phyloP scores from a whole-genome alignment of 2,329 filamentous ascomycete species.

The Coniosporium tulheliwenetii region DNA sequence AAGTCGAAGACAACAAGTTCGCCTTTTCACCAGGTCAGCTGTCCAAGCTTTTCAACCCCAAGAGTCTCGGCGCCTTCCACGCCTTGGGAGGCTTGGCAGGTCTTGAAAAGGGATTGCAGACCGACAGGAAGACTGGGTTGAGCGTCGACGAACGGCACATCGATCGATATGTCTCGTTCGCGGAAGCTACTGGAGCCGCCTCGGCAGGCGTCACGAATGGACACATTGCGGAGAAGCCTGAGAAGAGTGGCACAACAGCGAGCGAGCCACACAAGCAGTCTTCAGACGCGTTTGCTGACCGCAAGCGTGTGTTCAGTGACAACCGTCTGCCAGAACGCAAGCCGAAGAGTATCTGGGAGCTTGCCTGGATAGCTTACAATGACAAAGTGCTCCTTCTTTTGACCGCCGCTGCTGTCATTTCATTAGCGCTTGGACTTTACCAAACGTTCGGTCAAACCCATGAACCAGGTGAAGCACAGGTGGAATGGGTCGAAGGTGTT shows the following conservation, averaged over 20 bases:
- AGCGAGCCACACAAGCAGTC: constrained; percentile 3
- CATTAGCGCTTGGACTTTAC: constrained; percentile 59
- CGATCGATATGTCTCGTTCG: constrained; percentile 51
- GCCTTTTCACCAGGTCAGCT: constrained; percentile 72
- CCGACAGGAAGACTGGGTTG: constrained; percentile 48
- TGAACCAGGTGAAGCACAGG: constrained; percentile 35
- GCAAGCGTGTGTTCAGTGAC: constrained; percentile 53
- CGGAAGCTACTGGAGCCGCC: constrained; percentile 34
- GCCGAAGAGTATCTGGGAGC: constrained; percentile 50
- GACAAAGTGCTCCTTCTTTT: constrained; percentile 65
- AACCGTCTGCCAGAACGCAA: constrained; percentile 57
- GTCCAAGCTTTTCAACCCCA: constrained; percentile 67
- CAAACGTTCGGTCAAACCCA: constrained; percentile 49
- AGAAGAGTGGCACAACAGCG: background rate
- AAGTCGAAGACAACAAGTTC: constrained; percentile 65
- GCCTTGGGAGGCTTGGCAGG: constrained; percentile 59
- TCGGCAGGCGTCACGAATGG: constrained; percentile 12
- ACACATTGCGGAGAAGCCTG: background rate
- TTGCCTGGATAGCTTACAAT: constrained; percentile 73
- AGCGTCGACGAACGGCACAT: constrained; percentile 52
- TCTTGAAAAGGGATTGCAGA: constrained; percentile 57
- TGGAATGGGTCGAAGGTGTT: constrained; percentile 72
- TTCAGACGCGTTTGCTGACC: constrained; percentile 38
- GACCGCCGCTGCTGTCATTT: constrained; percentile 56
- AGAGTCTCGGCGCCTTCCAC: constrained; percentile 59